Conservation (phyloP, 345 rosid species). For the Laguncularia racemosa region DNA sequence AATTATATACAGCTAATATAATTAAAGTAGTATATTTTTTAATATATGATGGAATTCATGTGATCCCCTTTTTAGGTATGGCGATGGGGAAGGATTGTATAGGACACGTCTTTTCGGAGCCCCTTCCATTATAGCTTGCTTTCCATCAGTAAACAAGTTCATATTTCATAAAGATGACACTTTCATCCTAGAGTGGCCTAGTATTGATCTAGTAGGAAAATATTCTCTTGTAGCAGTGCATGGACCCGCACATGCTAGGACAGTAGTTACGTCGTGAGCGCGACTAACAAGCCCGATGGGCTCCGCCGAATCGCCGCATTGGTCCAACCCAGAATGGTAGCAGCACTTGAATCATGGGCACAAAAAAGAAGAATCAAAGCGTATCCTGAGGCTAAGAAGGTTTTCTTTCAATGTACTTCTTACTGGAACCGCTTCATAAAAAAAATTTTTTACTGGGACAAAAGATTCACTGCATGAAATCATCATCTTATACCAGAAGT, state of each 20-base stretch:
- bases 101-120: conserved; percentile 26
- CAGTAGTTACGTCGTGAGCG: conserved; percentile 13
- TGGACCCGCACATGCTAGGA: conserved; percentile 25
- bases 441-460: not conserved
- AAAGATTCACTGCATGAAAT: too few species aligned
- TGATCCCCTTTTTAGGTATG: conserved; percentile 14
- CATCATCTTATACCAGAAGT: not conserved
- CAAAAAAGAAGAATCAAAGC: conserved; percentile 15
- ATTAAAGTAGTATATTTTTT: too few species aligned
- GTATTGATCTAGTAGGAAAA: conserved; percentile 10
- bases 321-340: conserved; percentile 20
- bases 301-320: conserved; percentile 21
- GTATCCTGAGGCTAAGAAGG: conserved; percentile 19
- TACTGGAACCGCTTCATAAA: not conserved
- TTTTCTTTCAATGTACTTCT: not conserved
- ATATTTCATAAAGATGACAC: conserved; percentile 13
- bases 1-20: too few species aligned
- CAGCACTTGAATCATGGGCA: conserved; percentile 30
- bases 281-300: conserved; percentile 23
- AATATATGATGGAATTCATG: not conserved
- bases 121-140: conserved; percentile 29
- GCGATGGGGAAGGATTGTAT: conserved; percentile 34
- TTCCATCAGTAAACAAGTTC: conserved; percentile 23
- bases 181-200: conserved; percentile 29
- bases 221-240: conserved; percentile 15